Conservation (phyloP, 129 eudicot species). For the Deinandra increscens region DNA sequence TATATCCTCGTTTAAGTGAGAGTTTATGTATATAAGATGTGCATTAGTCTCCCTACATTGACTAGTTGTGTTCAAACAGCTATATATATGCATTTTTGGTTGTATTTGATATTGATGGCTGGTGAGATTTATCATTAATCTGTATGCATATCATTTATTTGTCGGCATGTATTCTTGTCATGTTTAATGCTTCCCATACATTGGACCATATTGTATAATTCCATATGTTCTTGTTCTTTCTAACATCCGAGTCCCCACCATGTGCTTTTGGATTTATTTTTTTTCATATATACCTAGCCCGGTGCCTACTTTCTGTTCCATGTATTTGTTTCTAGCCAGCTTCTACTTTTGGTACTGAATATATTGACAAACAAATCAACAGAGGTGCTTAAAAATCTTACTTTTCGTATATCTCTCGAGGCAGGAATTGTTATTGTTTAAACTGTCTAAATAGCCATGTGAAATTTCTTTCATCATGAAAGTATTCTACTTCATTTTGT, state of each 20-base stretch:
- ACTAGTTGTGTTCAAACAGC: conserved; percentile 29
- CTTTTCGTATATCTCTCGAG: not conserved
- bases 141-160: conserved; percentile 11
- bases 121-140: not conserved
- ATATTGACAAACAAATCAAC: not conserved
- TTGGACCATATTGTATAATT: conserved; percentile 49
- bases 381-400: not conserved
- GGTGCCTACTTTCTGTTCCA: conserved; percentile 17
- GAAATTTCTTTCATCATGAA: conserved; percentile 1
- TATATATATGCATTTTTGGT: conserved; percentile 15
- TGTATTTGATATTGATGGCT: conserved; percentile 5
- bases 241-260: conserved; percentile 30
- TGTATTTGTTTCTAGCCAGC: conserved; percentile 30
- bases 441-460: not conserved
- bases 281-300: conserved; percentile 24
- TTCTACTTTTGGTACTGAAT: conserved; percentile 4
- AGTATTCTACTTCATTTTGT: not conserved
- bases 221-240: conserved; percentile 37
- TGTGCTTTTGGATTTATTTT: conserved; percentile 25
- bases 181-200: conserved; percentile 44
- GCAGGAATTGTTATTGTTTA: not conserved
- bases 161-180: conserved; percentile 22
- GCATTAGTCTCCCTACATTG: conserved; percentile 3
- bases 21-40: conserved; percentile 7
- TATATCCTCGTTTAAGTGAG: not conserved